phyloP scores from a whole-genome alignment of 768 basidiomycete species.

The Phlegmacium glaucopus region DNA sequence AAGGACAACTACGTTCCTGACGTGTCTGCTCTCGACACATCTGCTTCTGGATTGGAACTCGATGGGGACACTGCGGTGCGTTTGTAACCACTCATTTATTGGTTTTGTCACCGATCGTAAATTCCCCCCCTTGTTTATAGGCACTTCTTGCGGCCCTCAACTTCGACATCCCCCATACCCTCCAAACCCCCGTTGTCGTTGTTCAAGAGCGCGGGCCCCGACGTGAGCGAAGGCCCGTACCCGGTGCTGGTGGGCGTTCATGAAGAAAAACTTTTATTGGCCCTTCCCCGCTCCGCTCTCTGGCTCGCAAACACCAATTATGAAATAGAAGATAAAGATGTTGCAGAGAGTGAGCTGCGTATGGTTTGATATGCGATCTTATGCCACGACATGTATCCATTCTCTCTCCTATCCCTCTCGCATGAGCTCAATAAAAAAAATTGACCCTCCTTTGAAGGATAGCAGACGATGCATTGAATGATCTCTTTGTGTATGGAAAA shows the following conservation, averaged over 20 bases:
- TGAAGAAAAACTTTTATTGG: too few species aligned
- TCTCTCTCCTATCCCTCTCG: conserved; percentile 7
- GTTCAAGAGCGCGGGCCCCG: conserved; percentile 68
- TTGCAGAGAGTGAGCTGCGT: not conserved
- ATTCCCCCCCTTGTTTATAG: conserved; percentile 33
- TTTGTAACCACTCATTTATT: conserved; percentile 7
- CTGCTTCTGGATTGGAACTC: conserved; percentile 72
- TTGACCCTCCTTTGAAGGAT: not conserved
- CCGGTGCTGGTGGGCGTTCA: conserved; percentile 70
- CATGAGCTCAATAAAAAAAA: conserved; percentile 4
- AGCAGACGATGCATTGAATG: not conserved
- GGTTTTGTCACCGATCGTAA: too few species aligned
- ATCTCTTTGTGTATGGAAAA: too few species aligned
- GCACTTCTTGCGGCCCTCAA: conserved; percentile 88
- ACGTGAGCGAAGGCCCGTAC: conserved; percentile 75
- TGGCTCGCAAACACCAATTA: too few species aligned
- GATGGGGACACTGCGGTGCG: conserved; percentile 92
- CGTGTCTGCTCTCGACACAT: conserved; percentile 89
- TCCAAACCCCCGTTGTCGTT: conserved; percentile 61
- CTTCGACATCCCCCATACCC: conserved; percentile 86
- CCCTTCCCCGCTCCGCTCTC: too few species aligned
- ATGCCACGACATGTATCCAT: conserved; percentile 19
- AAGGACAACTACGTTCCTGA: conserved; percentile 99
- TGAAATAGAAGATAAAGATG: not conserved
- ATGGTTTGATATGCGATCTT: conserved; percentile 9